Conservation (phyloP, 139 green algal genomes). For the Raphidocelis subcapitata region DNA sequence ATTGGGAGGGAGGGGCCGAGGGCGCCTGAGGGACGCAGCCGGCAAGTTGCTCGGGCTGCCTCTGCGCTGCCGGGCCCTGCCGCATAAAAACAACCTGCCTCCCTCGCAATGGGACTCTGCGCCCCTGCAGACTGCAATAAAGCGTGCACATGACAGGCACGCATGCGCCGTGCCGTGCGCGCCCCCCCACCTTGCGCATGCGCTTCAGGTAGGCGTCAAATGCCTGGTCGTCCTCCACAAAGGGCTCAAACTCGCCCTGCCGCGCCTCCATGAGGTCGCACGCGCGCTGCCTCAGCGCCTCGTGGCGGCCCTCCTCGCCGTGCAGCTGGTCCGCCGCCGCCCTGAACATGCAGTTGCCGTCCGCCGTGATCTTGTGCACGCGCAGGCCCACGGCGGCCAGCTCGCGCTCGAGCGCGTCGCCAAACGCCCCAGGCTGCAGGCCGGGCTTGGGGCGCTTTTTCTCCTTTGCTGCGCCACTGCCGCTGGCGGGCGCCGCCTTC, state of each 20-base stretch:
- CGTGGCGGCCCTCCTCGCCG: conserved; percentile 49
- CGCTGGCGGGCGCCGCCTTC: too few species aligned
- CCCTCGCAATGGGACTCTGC: not conserved
- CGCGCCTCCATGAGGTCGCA: conserved; percentile 41
- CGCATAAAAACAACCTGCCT: not conserved
- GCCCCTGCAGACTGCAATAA: not conserved
- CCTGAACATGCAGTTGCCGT: conserved; percentile 82
- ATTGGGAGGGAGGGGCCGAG: not conserved
- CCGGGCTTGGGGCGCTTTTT: too few species aligned
- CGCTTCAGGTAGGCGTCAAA: conserved; percentile 61
- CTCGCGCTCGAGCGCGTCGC: too few species aligned
- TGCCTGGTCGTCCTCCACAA: conserved; percentile 72
- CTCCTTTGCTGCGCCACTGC: too few species aligned
- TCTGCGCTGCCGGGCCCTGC: not conserved
- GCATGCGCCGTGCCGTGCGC: too few species aligned
- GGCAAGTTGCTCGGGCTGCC: not conserved
- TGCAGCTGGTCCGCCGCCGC: conserved; percentile 61
- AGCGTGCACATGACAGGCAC: not conserved
- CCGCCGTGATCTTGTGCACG: conserved; percentile 4
- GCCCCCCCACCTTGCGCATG: conserved; percentile 52
- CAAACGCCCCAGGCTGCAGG: too few species aligned
- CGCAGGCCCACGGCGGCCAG: too few species aligned
- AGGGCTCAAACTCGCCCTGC: conserved; percentile 50
- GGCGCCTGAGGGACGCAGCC: not conserved
- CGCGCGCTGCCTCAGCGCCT: conserved; percentile 30